Conservation (phyloP, 1,139 yeast species). For the Blastobotrys niveus region DNA sequence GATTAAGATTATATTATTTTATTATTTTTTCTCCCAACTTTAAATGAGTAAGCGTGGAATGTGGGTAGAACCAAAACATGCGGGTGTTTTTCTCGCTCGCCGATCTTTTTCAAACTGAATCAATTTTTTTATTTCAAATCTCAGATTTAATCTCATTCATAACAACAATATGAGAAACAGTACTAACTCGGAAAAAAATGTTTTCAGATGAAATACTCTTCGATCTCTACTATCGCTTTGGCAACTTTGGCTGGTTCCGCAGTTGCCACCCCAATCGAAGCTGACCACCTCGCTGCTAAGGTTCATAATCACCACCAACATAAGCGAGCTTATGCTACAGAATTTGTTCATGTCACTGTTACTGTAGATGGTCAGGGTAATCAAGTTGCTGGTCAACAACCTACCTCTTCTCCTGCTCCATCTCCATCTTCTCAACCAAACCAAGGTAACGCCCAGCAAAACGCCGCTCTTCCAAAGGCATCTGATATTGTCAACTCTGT, state of each 20-base stretch:
- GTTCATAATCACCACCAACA: conserved; percentile 49
- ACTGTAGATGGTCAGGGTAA: conserved; percentile 55
- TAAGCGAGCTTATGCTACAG: conserved; percentile 59
- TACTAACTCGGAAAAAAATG: not conserved
- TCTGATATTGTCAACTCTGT: conserved; percentile 16
- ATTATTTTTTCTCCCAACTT: too few relatives aligned
- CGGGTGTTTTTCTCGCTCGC: too few relatives aligned
- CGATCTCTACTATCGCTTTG: conserved; percentile 34
- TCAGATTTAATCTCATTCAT: too few relatives aligned
- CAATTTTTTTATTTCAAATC: too few relatives aligned
- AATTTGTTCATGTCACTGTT: conserved; percentile 72
- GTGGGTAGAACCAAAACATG: too few relatives aligned
- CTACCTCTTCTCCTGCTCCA: conserved; percentile 21
- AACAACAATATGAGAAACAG: not conserved
- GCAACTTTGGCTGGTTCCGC: conserved; percentile 41
- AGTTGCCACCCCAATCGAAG: conserved; percentile 34
- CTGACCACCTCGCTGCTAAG: conserved; percentile 19
- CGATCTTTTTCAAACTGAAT: too few relatives aligned
- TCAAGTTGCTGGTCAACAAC: conserved; percentile 33
- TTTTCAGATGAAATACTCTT: conserved; percentile 27
- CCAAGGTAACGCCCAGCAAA: conserved; percentile 25
- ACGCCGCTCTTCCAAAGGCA: conserved; percentile 26
- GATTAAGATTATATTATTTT: too few relatives aligned
- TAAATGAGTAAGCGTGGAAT: too few relatives aligned
- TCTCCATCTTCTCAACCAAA: conserved; percentile 25